phyloP scores from a whole-genome alignment of 352 stramenopile species.

The Phytopythium litorale region DNA sequence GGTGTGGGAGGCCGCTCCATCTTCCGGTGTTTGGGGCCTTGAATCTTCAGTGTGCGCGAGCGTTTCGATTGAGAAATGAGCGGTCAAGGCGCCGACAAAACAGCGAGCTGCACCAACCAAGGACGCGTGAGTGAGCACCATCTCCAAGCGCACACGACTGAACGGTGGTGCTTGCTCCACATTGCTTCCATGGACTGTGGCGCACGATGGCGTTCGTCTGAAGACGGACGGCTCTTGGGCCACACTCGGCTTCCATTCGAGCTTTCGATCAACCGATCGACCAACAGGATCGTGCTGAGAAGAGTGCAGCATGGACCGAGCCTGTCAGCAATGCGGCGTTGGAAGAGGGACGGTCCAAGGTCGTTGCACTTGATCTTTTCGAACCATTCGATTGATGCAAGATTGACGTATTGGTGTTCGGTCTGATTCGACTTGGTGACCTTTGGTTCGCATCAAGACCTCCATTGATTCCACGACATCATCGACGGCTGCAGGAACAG shows the following conservation, averaged over 20 bases:
- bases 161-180: not conserved
- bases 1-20: not conserved
- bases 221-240: not conserved
- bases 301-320: not conserved
- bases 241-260: not conserved
- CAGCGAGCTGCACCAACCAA: not conserved
- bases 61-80: conserved; percentile 3
- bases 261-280: too few species aligned
- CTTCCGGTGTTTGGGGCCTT: not conserved
- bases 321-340: not conserved
- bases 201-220: not conserved
- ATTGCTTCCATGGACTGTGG: not conserved
- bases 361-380: too few species aligned
- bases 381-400: too few species aligned
- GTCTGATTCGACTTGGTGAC: too few species aligned
- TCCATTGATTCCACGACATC: too few species aligned
- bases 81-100: not conserved
- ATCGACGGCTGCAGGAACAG: too few species aligned
- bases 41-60: not conserved
- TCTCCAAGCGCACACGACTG: not conserved
- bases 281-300: not conserved
- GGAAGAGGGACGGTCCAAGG: too few species aligned
- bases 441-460: too few species aligned
- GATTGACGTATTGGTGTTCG: too few species aligned
- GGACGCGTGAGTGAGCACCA: not conserved